These are phyloP conservation scores for Termitomyces sp. DNA, from an alignment of 768 basidiomycete species.

Conservation along the genomic window DNA sequence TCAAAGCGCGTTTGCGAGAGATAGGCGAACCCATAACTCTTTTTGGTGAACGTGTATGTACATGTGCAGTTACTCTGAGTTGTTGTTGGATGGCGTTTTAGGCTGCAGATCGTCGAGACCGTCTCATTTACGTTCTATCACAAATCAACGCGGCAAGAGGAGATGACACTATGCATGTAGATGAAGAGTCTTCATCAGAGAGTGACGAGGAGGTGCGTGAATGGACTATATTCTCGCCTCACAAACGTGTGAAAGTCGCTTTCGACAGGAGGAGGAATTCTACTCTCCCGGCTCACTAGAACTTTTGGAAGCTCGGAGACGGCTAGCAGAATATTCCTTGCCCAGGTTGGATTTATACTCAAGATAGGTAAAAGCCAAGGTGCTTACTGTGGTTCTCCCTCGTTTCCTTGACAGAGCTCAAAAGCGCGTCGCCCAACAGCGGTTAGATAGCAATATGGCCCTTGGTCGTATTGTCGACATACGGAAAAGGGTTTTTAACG, in stretches of 20 bases:
- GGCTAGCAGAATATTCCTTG: constrained; percentile 90
- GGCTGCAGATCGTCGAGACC: constrained; percentile 95
- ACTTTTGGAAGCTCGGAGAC: constrained; percentile 78
- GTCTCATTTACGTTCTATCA: constrained; percentile 90
- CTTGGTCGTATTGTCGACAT: constrained; percentile 87
- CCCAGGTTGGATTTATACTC: constrained; percentile 81
- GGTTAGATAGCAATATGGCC: constrained; percentile 82
- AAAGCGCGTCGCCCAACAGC: constrained; percentile 89
- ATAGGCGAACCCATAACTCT: constrained; percentile 96
- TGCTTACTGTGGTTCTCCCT: constrained; percentile 61
- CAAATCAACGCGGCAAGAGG: constrained; percentile 89
- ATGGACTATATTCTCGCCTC: background rate
- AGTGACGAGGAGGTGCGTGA: constrained; percentile 69
- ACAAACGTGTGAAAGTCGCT: background rate
- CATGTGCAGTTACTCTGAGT: background rate
- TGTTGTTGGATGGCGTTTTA: constrained; percentile 28
- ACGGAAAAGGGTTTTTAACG: constrained; percentile 82
- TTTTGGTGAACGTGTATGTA: constrained; percentile 94
- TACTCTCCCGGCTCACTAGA: constrained; percentile 89
- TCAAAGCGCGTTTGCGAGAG: constrained; percentile 84
- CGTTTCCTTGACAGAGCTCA: constrained; percentile 76
- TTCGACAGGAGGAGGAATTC: constrained; percentile 87
- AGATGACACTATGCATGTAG: constrained; percentile 72
- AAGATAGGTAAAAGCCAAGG: constrained; percentile 53
- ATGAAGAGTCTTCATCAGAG: constrained; percentile 62